Percentiles rank a stretch among this genome's conserved stretches.
These are phyloP conservation scores for Trametes sp. DNA, from an alignment of 1,284 basidiomycete species.

Conservation along the genomic window DNA sequence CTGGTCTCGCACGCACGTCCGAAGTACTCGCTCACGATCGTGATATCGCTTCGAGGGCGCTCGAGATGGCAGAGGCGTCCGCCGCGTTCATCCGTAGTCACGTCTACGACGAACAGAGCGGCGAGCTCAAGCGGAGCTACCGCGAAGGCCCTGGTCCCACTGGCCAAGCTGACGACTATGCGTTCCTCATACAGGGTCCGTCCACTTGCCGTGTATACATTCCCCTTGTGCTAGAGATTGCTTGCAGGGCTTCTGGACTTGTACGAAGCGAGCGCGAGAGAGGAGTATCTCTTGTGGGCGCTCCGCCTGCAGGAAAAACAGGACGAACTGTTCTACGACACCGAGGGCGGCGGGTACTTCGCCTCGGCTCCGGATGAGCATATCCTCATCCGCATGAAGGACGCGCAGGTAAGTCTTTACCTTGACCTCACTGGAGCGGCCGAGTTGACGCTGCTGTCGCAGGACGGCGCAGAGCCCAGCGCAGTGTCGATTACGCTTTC, in stretches of 20 bases:
- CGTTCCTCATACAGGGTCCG: slow-evolving; percentile 41
- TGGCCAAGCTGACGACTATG: slow-evolving; percentile 41
- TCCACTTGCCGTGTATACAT: not conserved
- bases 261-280: slow-evolving; percentile 49
- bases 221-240: not conserved
- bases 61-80: slow-evolving; percentile 34
- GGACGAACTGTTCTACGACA: slow-evolving; percentile 53
- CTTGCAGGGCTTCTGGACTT: slow-evolving; percentile 43
- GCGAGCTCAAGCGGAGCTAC: slow-evolving; percentile 36
- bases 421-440: not conserved
- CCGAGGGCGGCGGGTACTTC: slow-evolving; percentile 50
- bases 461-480: slow-evolving; percentile 55
- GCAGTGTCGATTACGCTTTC: slow-evolving; percentile 47
- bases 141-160: slow-evolving; percentile 38
- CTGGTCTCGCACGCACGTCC: slow-evolving; percentile 35
- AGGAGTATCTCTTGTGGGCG: slow-evolving; percentile 45
- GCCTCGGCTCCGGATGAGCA: slow-evolving; percentile 48
- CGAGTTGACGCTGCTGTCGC: not conserved
- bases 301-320: slow-evolving; percentile 48
- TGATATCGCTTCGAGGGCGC: slow-evolving; percentile 17
- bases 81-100: slow-evolving; percentile 32
- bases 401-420: slow-evolving; percentile 39
- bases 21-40: slow-evolving; percentile 29
- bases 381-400: slow-evolving; percentile 52
- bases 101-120: slow-evolving; percentile 33